phyloP scores from a whole-genome alignment of 2,329 filamentous ascomycete species.

The Aureobasidium sp. region DNA sequence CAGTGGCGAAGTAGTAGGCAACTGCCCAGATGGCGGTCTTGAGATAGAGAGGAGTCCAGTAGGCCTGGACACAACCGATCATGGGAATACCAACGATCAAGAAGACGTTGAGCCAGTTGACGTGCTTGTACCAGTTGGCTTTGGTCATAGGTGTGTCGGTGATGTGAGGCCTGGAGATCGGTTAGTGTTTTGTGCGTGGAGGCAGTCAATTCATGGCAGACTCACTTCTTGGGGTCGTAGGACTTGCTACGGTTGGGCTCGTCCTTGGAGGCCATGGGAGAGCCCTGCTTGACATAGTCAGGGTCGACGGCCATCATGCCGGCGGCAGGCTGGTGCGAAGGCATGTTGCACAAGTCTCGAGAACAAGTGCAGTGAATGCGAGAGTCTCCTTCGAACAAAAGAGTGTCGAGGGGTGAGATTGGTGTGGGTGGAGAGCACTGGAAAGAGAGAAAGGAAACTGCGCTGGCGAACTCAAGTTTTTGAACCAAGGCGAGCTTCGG shows the following conservation, averaged over 20 bases:
- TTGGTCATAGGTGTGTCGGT: slow-evolving; percentile 71
- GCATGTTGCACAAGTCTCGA: slow-evolving; percentile 30
- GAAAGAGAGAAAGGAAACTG: not conserved
- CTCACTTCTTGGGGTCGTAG: slow-evolving; percentile 56
- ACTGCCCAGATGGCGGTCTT: slow-evolving; percentile 68
- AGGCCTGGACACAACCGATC: slow-evolving; percentile 61
- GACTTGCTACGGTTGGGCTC: slow-evolving; percentile 45
- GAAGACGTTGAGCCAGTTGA: slow-evolving; percentile 86
- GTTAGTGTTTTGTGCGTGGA: not conserved
- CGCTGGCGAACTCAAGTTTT: slow-evolving; percentile 7
- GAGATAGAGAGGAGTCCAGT: slow-evolving; percentile 66
- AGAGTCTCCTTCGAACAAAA: slow-evolving; percentile 10
- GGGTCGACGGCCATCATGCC: slow-evolving; percentile 42
- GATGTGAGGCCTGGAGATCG: slow-evolving; percentile 56
- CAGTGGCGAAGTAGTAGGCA: slow-evolving; percentile 73
- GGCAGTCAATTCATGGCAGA: not conserved
- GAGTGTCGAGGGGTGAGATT: slow-evolving; percentile 10
- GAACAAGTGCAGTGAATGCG: not conserved
- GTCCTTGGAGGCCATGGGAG: slow-evolving; percentile 37
- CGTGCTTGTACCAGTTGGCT: slow-evolving; percentile 81
- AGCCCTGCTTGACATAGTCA: slow-evolving; percentile 34
- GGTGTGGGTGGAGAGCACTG: slow-evolving; percentile 1
- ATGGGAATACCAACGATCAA: slow-evolving; percentile 74
- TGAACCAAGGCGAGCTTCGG: slow-evolving; percentile 6
- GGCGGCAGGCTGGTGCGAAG: slow-evolving; percentile 42